Base-by-base conservation (phyloP, 768 basidiomycete species). In the Vararia minispora region DNA sequence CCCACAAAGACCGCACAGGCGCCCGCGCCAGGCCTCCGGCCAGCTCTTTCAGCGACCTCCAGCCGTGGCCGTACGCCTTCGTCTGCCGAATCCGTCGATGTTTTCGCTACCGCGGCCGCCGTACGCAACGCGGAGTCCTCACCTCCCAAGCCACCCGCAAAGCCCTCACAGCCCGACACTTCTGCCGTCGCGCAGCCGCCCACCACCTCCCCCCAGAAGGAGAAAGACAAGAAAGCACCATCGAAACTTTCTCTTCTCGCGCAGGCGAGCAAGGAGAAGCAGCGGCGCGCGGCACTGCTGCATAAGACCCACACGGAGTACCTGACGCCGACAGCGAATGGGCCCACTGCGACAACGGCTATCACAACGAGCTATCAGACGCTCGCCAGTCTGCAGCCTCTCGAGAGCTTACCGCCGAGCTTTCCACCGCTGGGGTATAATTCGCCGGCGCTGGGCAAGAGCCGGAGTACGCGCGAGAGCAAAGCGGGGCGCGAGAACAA, bases 351-450 rank as follows among this genome's bases (percentile, higher is more conserved):
- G 10, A 87, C 84, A 0, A 85, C 83, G 12, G 84, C 84, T 2
- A 87, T 87, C 51, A 87, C 84, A 0, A 86, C 84, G 2, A 76
- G 79, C 0, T 85, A 84, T 45, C 83, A 85, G 43, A 74, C 77
- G 6, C 63, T 85, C 21, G 71, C 71, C 52, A 77, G 72, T 47
- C 63, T 86, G n/a, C n/a, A n/a, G n/a, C n/a, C n/a, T n/a, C n/a
- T n/a, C n/a, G n/a, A n/a, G n/a, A n/a, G 43, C 12, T 41, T 53
- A 6, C 54, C 54, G 2, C 52, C 55, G 5, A 49, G 53, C 3
- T 46, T 46, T 20, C 46, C 45, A 8, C 49, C 50, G n/a, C 35
- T 23, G 28, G 35, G 28, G 14, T 11, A 37, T 20, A 35, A 23
- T 23, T 25, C 27, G 8, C 38, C 51, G 11, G 24, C 49, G 5